Evolutionary conservation across 495 filamentous ascomycete species (phyloP).

Genomic region (Xylaria bambusicola): DNA sequence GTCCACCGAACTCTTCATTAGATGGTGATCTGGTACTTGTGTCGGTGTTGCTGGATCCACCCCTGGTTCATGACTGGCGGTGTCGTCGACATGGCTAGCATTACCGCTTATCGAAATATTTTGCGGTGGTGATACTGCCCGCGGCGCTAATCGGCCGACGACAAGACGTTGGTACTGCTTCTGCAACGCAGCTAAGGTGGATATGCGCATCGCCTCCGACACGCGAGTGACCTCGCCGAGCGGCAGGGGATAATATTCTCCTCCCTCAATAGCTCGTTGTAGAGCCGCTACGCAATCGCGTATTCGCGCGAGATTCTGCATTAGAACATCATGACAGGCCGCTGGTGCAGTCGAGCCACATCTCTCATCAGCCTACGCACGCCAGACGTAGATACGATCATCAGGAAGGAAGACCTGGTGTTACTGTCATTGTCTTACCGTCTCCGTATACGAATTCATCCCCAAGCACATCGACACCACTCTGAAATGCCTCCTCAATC

Average conservation of each 20-base stretch:
- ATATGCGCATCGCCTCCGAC: constrained; percentile 36
- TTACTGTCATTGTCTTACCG: constrained; percentile 36
- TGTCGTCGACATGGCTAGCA: constrained; percentile 12
- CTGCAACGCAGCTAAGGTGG: constrained; percentile 33
- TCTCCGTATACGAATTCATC: constrained; percentile 38
- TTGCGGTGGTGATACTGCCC: constrained; percentile 28
- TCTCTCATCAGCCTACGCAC: constrained; percentile 9
- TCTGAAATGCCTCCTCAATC: constrained; percentile 38
- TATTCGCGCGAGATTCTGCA: constrained; percentile 29
- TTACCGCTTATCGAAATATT: constrained; percentile 11
- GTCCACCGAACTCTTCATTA: constrained; percentile 22
- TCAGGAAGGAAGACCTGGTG: no score
- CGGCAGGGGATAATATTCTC: constrained; percentile 24
- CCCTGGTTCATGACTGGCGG: no score
- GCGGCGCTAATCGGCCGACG: constrained; percentile 38
- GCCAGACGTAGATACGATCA: no score
- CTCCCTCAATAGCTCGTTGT: constrained; percentile 17
- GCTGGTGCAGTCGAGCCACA: constrained; percentile 26
- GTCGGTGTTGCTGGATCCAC: no score
- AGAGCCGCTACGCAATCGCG: constrained; percentile 29
- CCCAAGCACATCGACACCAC: constrained; percentile 39
- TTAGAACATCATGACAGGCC: constrained; percentile 30
- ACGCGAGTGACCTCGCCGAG: constrained; percentile 33
- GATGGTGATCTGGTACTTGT: constrained; percentile 17
- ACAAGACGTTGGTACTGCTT: constrained; percentile 41